These are phyloP conservation scores for Artemisia annua DNA, from an alignment of 129 eudicot species.

Conservation along the genomic window DNA sequence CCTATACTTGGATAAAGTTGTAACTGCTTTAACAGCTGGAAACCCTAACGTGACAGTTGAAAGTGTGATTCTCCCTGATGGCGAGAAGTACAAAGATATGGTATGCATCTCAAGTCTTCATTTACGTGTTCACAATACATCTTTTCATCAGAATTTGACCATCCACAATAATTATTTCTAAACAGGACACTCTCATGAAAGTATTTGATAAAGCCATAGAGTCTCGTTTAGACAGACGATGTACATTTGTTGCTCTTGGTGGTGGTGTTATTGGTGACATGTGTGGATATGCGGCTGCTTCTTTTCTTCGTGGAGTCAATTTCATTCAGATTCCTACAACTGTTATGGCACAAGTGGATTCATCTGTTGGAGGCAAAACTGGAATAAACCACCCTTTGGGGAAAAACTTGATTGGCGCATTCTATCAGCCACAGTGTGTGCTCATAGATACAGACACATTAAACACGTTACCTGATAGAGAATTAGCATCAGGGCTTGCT, in stretches of 20 bases:
- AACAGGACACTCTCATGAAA: constrained; percentile 88
- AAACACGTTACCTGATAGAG: constrained; percentile 93
- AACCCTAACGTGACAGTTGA: constrained; percentile 86
- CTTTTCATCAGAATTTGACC: background rate
- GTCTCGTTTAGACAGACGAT: constrained; percentile 80
- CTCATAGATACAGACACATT: constrained; percentile 89
- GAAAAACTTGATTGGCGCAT: constrained; percentile 94
- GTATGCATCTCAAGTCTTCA: constrained; percentile 40
- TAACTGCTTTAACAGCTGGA: constrained; percentile 71
- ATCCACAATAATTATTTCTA: background rate
- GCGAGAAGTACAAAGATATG: constrained; percentile 93
- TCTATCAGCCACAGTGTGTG: constrained; percentile 98
- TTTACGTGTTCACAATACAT: background rate
- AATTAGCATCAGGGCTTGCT: constrained; percentile 96
- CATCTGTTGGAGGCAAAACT: constrained; percentile 98
- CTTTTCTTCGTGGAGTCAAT: constrained; percentile 92
- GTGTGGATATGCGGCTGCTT: constrained; percentile 99
- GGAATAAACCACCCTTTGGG: constrained; percentile 95
- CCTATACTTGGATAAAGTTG: constrained; percentile 85
- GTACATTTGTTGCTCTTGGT: constrained; percentile 99
- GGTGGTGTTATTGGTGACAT: constrained; percentile 99
- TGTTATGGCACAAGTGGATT: constrained; percentile 99
- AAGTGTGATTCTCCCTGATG: constrained; percentile 91
- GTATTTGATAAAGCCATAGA: constrained; percentile 94
- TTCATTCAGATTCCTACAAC: constrained; percentile 98